A percentile compares a stretch with the other conserved stretches of the same genome.
These are phyloP conservation scores for Annona cherimola DNA, from an alignment of 164 flowering plant genomes.

Conservation along the genomic window DNA sequence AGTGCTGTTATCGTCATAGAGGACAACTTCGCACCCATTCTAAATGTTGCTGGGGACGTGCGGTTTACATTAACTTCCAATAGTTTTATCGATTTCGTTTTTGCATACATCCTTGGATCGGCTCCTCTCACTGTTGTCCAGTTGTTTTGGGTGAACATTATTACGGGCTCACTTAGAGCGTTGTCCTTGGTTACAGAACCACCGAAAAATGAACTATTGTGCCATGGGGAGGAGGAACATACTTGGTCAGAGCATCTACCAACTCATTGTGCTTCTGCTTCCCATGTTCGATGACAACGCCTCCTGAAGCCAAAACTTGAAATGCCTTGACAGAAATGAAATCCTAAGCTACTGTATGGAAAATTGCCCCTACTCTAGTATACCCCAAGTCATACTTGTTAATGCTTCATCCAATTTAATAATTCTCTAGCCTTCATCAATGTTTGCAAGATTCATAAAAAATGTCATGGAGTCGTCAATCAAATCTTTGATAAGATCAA, in stretches of 20 bases:
- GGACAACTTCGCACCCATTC: conserved; percentile 71
- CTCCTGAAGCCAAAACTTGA: conserved; percentile 25
- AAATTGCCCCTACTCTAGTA: too few species aligned
- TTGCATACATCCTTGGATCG: conserved; percentile 76
- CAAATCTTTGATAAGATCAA: too few species aligned
- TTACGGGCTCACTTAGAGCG: conserved; percentile 87
- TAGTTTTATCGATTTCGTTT: conserved; percentile 66
- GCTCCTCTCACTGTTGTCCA: conserved; percentile 84
- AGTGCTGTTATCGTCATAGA: conserved; percentile 78
- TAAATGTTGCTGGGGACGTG: conserved; percentile 82
- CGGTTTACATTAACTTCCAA: conserved; percentile 77
- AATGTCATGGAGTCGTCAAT: too few species aligned
- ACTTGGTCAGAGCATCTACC: conserved; percentile 73
- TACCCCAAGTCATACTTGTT: too few species aligned
- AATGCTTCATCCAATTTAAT: too few species aligned
- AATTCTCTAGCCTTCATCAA: too few species aligned
- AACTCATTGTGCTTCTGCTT: conserved; percentile 39
- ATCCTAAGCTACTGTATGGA: too few species aligned
- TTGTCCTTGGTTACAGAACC: conserved; percentile 86
- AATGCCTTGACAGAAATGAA: too few species aligned
- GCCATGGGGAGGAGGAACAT: conserved; percentile 87
- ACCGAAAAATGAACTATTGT: conserved; percentile 58
- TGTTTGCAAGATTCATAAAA: too few species aligned
- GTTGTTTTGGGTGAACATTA: conserved; percentile 85
- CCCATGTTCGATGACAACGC: conserved; percentile 38